Base-by-base conservation (phyloP, 1,139 yeast species). In the Suhomyces choctaworum region DNA sequence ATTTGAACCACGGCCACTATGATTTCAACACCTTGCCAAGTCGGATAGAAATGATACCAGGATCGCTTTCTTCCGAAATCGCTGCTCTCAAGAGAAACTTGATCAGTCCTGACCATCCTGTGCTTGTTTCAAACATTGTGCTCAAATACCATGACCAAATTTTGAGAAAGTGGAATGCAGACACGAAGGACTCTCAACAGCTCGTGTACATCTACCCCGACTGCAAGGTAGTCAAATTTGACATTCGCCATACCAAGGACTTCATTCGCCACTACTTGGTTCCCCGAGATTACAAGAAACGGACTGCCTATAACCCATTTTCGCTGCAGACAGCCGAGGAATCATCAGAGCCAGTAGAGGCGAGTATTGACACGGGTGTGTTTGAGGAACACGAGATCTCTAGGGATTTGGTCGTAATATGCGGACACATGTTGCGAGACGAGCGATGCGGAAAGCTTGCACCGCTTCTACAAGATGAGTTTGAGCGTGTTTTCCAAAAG, bases 341-440 rank as follows among this genome's bases (percentile, higher is more conserved):
- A 16, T 12, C 20, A 16, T 4, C 32, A 13, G 7, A 11, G 11
- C 17, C 13, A 17, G 7, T 17, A 8, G 20, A 17, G 20, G 7
- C 7, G 24, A 7, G 6, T 7, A 7, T 15, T 6, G 38, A 31
- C 7, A 21, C n/a, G 12, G 22, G 14, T 10, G 33, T 41, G 6
- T 58, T 62, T 30, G 29, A 29, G 5, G 70, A 63, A 33, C 31
- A 25, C 8, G 19, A 25, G 7, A 8, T 63, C 5, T 42, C 36
- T 1, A 51, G 53, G 17, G 60, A 58, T 25, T 38, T 70, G 34
- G 55, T 80, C 0, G 56, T 82, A 16, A 73, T 81, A 2, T 84
- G 94, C 56, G 90, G 88, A 0, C 94, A 84, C 49, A 52, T 66
- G 0, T 58, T 69, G 29, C 56, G 92, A 39, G 94, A 84, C 52